These are phyloP conservation scores for Yueomyces sp. DNA, from an alignment of 805 yeast species.

Conservation along the genomic window DNA sequence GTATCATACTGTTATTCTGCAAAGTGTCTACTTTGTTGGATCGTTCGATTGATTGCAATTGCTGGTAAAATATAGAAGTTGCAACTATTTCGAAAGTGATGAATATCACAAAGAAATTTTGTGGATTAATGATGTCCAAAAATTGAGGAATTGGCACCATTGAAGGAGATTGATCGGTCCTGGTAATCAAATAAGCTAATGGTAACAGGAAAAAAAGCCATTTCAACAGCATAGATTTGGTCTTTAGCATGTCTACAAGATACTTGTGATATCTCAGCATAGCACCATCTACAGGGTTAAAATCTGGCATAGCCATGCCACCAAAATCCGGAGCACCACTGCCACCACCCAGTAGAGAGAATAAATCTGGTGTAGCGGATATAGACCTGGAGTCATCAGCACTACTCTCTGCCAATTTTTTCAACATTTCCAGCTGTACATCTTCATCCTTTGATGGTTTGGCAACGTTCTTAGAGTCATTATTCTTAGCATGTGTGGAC, in stretches of 20 bases:
- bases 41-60: constrained; percentile 15
- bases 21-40: constrained; percentile 14
- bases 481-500: background rate
- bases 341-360: constrained; percentile 10
- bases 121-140: constrained; percentile 8
- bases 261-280: constrained; percentile 17
- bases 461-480: background rate
- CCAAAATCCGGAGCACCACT: constrained; percentile 2
- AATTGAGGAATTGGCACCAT: constrained; percentile 1
- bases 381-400: constrained; percentile 6
- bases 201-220: constrained; percentile 22
- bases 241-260: constrained; percentile 18
- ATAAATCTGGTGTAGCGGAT: constrained; percentile 13
- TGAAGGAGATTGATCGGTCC: constrained; percentile 4
- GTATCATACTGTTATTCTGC: constrained; percentile 17
- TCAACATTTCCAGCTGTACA: constrained; percentile 14
- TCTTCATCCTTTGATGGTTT: background rate
- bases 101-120: constrained; percentile 23
- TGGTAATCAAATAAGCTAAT: constrained; percentile 17
- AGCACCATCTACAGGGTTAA: constrained; percentile 14
- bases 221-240: constrained; percentile 18
- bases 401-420: constrained; percentile 10
- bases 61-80: constrained; percentile 21
- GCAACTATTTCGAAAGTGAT: constrained; percentile 23
- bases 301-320: background rate